Percentiles rank a stretch among this genome's conserved stretches.
Evolutionary conservation across 768 basidiomycete species (phyloP).

Genomic region (Glaciozyma antarctica): DNA sequence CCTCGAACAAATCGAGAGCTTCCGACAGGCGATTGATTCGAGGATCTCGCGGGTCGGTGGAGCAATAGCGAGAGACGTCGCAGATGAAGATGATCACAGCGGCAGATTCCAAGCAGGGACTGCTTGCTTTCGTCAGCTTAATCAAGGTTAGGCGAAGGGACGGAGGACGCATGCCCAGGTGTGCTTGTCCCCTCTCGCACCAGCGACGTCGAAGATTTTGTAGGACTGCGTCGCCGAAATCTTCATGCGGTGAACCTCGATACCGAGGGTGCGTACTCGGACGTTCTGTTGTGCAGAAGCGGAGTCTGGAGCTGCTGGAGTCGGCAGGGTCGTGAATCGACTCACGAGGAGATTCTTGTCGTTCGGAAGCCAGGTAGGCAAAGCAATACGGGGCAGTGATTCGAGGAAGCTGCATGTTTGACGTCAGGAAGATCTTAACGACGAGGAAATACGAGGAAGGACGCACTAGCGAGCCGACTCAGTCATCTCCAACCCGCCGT

Average conservation of each 20-base stretch:
- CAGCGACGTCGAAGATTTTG: slow-evolving; percentile 3
- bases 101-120: slow-evolving; percentile 1
- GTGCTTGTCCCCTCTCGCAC: slow-evolving; percentile 5
- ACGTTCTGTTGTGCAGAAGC: neutral
- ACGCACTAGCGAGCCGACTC: slow-evolving; percentile 1
- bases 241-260: neutral
- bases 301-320: neutral
- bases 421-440: neutral
- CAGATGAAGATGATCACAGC: slow-evolving; percentile 3
- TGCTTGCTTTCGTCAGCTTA: neutral
- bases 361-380: neutral
- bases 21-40: slow-evolving; percentile 1
- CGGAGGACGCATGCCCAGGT: neutral
- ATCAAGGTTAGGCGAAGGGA: neutral
- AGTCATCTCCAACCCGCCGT: neutral
- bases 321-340: no score
- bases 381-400: neutral
- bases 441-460: neutral
- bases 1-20: slow-evolving; percentile 4
- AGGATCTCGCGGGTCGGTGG: neutral
- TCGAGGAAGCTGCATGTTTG: slow-evolving; percentile 5
- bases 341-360: slow-evolving; percentile 1
- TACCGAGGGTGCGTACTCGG: neutral
- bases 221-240: neutral
- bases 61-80: neutral